Base-by-base conservation (phyloP, 2,329 filamentous ascomycete species). In the Metarhizium robertsii region DNA sequence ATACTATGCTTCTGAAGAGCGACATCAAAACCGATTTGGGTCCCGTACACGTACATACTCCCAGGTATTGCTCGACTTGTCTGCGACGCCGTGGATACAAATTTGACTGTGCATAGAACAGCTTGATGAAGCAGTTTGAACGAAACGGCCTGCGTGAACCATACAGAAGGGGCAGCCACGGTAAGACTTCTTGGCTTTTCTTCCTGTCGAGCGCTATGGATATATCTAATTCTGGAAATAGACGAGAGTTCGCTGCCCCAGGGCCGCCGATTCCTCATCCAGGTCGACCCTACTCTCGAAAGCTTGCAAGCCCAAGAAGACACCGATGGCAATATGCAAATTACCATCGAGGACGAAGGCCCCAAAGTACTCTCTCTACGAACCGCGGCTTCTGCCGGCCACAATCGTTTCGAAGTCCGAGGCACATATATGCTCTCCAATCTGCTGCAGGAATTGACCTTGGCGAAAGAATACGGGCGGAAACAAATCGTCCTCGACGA, bases 381-480 rank as follows among this genome's bases (percentile, higher is more conserved):
- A 60, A 96, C 92, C 3, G 87, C 88, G 32, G 86, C 83, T 25
- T 96, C 92, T 40, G 90, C 88, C 62, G 92, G 92, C 46, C 84
- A 88, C 75, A 92, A 92, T 66, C 85, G 85, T 60, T 91, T 92
- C 70, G 92, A 97, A 67, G 83, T 99, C 59, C 88, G 92, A 61
- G 94, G 94, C 65, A 97, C 90, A 36, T 99, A 99, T 72, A 95
- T 95, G 87, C 81, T 99, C 57, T 96, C 92, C 59, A 99, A 97
- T 69, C 83, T 97, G 49, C 79, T 97, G 45, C 94, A 99, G 72
- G 94, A 99, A 73, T 81, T 99, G 61, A 94, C 88, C 1, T 80
- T 97, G 62, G 94, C 94, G 61, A 87, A 95, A 76, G 88, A 95
- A 68, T 92, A 90, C 66, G 91, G 90, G 57, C 86, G 90, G 58